Conservation (phyloP, 2,329 filamentous ascomycete genomes). For the Exophiala xenobiotica region DNA sequence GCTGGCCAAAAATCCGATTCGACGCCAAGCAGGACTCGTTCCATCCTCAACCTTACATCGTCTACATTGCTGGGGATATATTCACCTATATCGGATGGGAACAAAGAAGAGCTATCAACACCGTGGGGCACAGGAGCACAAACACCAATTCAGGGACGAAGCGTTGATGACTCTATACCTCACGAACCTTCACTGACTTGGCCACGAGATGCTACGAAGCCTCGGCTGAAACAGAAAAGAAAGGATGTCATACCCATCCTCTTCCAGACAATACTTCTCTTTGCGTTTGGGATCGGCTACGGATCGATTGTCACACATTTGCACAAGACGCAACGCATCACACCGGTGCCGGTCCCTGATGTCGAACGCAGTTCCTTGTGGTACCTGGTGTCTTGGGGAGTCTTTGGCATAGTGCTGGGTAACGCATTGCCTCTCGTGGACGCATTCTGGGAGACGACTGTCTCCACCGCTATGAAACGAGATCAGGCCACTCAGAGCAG, state of each 20-base stretch:
- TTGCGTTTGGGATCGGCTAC: slow-evolving; percentile 77
- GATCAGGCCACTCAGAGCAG: slow-evolving; percentile 33
- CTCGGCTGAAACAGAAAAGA: slow-evolving; percentile 33
- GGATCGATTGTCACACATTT: slow-evolving; percentile 78
- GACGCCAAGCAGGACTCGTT: slow-evolving; percentile 67
- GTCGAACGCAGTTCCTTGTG: slow-evolving; percentile 58
- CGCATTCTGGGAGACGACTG: slow-evolving; percentile 63
- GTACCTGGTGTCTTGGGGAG: slow-evolving; percentile 79
- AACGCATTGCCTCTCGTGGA: slow-evolving; percentile 83
- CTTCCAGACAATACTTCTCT: slow-evolving; percentile 65
- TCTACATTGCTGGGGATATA: slow-evolving; percentile 93
- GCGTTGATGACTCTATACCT: slow-evolving; percentile 44
- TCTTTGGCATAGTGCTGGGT: slow-evolving; percentile 74
- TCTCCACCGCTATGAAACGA: slow-evolving; percentile 36
- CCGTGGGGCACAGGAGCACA: slow-evolving; percentile 78
- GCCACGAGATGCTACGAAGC: slow-evolving; percentile 13
- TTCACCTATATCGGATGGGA: slow-evolving; percentile 61
- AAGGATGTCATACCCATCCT: slow-evolving; percentile 54
- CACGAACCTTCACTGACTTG: slow-evolving; percentile 18
- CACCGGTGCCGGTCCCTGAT: slow-evolving; percentile 60
- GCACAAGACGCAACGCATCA: slow-evolving; percentile 66
- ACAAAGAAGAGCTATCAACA: slow-evolving; percentile 60
- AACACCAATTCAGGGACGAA: slow-evolving; percentile 57
- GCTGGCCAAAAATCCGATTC: slow-evolving; percentile 31
- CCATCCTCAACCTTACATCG: slow-evolving; percentile 80